Evolutionary conservation across 495 filamentous ascomycete genomes (phyloP).

Genomic region (Amphirosellinia nigrospora): DNA sequence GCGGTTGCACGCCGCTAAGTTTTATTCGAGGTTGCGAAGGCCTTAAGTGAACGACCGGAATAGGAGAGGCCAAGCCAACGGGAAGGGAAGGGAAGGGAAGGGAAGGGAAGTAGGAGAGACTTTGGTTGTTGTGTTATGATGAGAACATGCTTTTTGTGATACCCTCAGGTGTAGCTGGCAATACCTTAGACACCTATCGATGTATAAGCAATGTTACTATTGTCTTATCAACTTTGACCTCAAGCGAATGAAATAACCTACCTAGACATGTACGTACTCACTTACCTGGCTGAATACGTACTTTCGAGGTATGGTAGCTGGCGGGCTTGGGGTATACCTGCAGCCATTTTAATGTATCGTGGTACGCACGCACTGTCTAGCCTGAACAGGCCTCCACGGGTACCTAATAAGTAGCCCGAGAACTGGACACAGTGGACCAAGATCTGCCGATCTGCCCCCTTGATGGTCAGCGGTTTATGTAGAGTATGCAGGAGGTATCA

Average conservation of each 20-base stretch:
- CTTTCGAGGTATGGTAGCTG: not conserved
- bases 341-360: not conserved
- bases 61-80: slow-evolving; percentile 1
- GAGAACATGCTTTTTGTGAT: slow-evolving; percentile 11
- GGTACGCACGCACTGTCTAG: not conserved
- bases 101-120: no score
- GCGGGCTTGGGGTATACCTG: no score
- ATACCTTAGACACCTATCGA: not conserved
- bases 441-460: slow-evolving; percentile 5
- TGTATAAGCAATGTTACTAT: not conserved
- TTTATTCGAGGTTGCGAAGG: slow-evolving; percentile 87
- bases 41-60: slow-evolving; percentile 61
- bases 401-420: not conserved
- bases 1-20: slow-evolving; percentile 79
- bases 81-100: no score
- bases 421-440: slow-evolving; percentile 19
- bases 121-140: not conserved
- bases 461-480: slow-evolving; percentile 16
- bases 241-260: not conserved
- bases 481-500: not conserved
- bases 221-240: not conserved
- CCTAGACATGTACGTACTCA: no score
- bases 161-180: slow-evolving; percentile 2
- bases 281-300: no score
- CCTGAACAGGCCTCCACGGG: not conserved